Evolutionary conservation across 176 grass and related monocot species (phyloP).

Genomic region (Carex scoparia): DNA sequence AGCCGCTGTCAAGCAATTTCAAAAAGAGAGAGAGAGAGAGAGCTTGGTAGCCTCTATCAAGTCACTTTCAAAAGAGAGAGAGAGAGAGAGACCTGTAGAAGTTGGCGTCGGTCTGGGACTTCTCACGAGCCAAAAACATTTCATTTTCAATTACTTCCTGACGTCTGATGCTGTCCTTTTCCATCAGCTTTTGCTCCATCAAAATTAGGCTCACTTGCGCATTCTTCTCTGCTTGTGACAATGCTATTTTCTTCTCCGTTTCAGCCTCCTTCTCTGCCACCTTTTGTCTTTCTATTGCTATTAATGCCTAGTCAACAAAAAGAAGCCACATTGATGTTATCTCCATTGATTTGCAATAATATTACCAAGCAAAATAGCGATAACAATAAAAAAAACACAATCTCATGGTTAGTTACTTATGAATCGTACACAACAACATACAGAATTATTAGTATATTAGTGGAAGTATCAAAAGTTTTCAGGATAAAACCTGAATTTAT

Average conservation of each 20-base stretch:
- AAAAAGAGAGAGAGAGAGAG: too few species aligned
- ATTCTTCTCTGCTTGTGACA: slow-evolving; percentile 95
- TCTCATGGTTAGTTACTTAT: not conserved
- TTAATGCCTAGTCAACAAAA: slow-evolving; percentile 42
- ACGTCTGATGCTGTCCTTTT: slow-evolving; percentile 75
- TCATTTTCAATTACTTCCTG: slow-evolving; percentile 90
- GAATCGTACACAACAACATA: not conserved
- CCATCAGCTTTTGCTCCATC: slow-evolving; percentile 88
- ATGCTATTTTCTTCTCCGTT: slow-evolving; percentile 89
- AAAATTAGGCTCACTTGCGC: slow-evolving; percentile 87
- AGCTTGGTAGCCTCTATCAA: too few species aligned
- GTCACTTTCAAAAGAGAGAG: not conserved
- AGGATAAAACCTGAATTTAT: not conserved
- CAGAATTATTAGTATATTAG: not conserved
- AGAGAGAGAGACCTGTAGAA: slow-evolving; percentile 53
- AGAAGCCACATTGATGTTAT: not conserved
- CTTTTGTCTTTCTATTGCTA: slow-evolving; percentile 82
- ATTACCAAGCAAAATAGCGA: not conserved
- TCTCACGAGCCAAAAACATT: slow-evolving; percentile 80
- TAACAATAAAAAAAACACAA: not conserved
- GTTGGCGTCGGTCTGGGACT: slow-evolving; percentile 63
- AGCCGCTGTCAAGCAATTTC: too few species aligned
- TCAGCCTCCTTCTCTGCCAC: slow-evolving; percentile 92
- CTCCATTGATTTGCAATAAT: not conserved
- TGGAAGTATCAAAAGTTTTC: not conserved